Evolutionary conservation across 345 rosid species (phyloP), one percentile per base, ranked within the genome.

Genomic region (Gossypium raimondii): DNA sequence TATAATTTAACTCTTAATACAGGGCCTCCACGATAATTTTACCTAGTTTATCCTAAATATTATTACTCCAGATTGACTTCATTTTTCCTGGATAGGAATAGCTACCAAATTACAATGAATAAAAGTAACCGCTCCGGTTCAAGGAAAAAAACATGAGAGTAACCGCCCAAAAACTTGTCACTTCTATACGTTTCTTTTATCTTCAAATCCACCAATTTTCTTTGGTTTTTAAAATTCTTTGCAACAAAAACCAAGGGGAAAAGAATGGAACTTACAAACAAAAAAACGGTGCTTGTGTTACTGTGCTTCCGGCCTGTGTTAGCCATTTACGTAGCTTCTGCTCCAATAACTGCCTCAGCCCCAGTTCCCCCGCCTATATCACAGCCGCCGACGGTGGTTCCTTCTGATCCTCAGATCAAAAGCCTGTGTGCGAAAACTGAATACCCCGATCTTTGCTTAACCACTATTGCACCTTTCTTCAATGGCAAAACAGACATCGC

Each of bases 371-470:
- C 44, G 0, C 59, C 59, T 55, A 53, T 14, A 53, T 67, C 38
- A 25, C 34, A 50, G 59, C 24, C 5, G 7, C 41, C 25, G 8
- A 56, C 1, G 7, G 9, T 53, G 62, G 7, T 34, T 11, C 3
- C 17, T 13, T 8, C 48, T 5, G 55, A 68, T 25, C 73, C 75
- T 24, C 44, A n/a, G 11, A 9, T 80, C 34, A 73, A 76, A 58
- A 38, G 67, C 34, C 43, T 76, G 1, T 87, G 89, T 14, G 77
- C 64, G 14, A 1, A 44, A n/a, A 79, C 87, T 0, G 83, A 80
- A 65, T 70, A 78, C 59, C 78, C 85, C 0, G 11, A 22, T 16
- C 65, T 88, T 55, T 84, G 91, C 73, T 9, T 67, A 11, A 1
- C 77, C 0, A 29, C 65, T 2, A 20, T 86, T n/a, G 9, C 75